phyloP scores from a whole-genome alignment of 106 monocot genomes.

The Allium cepa region DNA sequence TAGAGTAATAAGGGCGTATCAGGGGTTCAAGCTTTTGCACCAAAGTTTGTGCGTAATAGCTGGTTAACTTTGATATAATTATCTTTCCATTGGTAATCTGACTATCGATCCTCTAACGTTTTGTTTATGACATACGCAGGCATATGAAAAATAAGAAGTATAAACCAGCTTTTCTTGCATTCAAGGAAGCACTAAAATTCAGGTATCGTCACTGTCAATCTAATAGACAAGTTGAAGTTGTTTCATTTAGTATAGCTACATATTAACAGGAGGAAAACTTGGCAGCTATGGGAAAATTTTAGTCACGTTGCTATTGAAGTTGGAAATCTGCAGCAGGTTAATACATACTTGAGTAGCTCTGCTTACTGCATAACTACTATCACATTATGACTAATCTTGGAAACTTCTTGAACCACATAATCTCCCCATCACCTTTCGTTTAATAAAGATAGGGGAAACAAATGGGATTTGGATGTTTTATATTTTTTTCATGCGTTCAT shows the following conservation, averaged over 20 bases:
- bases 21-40: too few species aligned
- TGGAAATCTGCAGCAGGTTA: conserved; percentile 61
- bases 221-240: too few species aligned
- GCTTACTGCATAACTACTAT: too few species aligned
- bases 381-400: too few species aligned
- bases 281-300: conserved; percentile 96
- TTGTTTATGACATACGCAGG: conserved; percentile 21
- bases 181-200: conserved; percentile 91
- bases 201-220: conserved; percentile 20
- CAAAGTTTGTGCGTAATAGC: background rate
- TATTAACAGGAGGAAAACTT: conserved; percentile 72
- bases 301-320: conserved; percentile 81
- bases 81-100: background rate
- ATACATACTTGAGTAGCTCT: too few species aligned
- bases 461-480: too few species aligned
- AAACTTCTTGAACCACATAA: too few species aligned
- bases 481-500: too few species aligned
- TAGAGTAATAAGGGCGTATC: too few species aligned
- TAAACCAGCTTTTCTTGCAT: conserved; percentile 69
- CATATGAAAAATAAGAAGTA: conserved; percentile 76
- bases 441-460: too few species aligned
- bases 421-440: too few species aligned
- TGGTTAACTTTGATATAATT: background rate
- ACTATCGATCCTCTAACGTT: background rate
- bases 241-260: background rate